Conservation (phyloP, 805 yeast species). For the Starmerella powellii region DNA sequence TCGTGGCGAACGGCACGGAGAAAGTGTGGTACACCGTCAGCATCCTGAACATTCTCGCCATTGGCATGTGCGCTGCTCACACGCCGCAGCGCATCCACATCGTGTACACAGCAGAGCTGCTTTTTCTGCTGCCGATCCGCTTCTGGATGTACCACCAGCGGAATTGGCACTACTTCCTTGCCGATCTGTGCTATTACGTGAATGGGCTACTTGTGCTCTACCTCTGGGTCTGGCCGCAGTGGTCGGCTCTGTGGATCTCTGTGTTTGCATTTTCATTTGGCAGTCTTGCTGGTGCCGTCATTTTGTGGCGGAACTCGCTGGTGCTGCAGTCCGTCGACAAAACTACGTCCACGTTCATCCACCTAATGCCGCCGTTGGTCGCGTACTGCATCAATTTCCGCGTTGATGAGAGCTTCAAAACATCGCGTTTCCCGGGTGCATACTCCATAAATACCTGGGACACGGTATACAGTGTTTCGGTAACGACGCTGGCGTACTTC, state of each 20-base stretch:
- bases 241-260: constrained; percentile 59
- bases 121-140: constrained; percentile 68
- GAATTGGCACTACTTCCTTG: constrained; percentile 74
- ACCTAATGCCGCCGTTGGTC: constrained; percentile 77
- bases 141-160: constrained; percentile 68
- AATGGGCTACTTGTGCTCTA: constrained; percentile 56
- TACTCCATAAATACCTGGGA: constrained; percentile 58
- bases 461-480: constrained; percentile 52
- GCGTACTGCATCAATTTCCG: constrained; percentile 80
- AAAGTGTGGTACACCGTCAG: constrained; percentile 71
- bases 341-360: constrained; percentile 83
- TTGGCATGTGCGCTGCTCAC: constrained; percentile 68
- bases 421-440: constrained; percentile 68
- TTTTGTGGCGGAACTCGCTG: constrained; percentile 89
- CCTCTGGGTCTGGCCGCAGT: constrained; percentile 73
- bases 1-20: constrained; percentile 40
- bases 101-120: constrained; percentile 51
- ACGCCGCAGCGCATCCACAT: constrained; percentile 68
- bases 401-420: constrained; percentile 40
- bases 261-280: constrained; percentile 84
- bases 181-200: constrained; percentile 87
- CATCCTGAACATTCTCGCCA: constrained; percentile 49
- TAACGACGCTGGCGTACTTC: constrained; percentile 72
- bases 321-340: constrained; percentile 87
- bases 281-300: constrained; percentile 81